Base-by-base conservation (phyloP, 140 eudicot genomes). In the Cichorium intybus region DNA sequence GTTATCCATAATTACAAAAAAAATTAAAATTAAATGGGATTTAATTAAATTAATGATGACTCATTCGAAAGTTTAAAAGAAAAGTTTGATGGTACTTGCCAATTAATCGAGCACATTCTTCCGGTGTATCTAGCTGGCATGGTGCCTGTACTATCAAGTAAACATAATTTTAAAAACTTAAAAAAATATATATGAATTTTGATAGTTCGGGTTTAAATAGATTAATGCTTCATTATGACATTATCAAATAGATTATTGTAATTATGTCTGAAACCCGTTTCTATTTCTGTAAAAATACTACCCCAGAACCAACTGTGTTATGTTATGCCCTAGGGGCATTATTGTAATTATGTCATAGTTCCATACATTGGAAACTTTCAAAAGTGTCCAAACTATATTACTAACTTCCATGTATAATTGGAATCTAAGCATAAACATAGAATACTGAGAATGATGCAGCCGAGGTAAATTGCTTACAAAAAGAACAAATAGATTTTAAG, bases 61-160 rank as follows among this genome's bases (percentile, higher is more conserved):
- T 28, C 53, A 35, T 39, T 15, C 46, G 22, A 75, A 23, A 20
- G n/a, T n/a, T n/a, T n/a, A n/a, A 24, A 11, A 10, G 43, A 52
- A 52, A 14, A 48, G 24, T 34, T 71, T 27, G 31, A 63, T 37
- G 47, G 17, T 31, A 68, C 79, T 71, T 66, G 83, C 99, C 99
- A 69, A 93, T 93, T 58, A 93, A 67, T 64, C 87, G 90, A 75
- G 99, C 99, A 80, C 90, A 87, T 21, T 93, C 97, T 62, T 93
- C 97, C 14, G 97, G 84, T 37, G 97, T 58, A 71, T 93, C 87
- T 54, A 88, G 79, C 14, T 81, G 84, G 76, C 81, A 77, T 61
- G 97, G 96, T 65, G 88, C 93, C 96, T 92, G 69, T 43, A 43
- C 33, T 35, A 45, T 45, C 3, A 71, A 60, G 58, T 63, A 72